Evolutionary conservation across 352 stramenopile species (phyloP).

Genomic region (Pythium oligandrum): DNA sequence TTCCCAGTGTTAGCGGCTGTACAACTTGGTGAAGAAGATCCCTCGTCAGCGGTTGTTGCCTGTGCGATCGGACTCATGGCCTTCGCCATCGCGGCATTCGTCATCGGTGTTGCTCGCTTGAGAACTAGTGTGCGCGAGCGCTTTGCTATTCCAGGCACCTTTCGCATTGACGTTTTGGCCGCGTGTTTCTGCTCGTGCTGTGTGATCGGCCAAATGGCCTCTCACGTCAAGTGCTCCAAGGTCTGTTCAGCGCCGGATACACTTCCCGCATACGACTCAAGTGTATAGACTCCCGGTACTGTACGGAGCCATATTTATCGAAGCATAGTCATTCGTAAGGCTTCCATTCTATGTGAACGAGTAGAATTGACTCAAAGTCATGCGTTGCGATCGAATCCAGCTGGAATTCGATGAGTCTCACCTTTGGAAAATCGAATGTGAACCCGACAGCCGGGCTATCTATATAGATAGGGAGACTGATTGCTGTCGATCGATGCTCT

Average conservation of each 20-base stretch:
- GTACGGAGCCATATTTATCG: no score
- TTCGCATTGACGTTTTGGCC: neutral
- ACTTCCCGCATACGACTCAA: neutral
- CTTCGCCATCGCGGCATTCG: neutral
- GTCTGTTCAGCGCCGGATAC: neutral
- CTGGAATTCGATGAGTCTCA: no score
- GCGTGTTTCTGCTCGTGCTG: neutral
- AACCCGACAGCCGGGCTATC: no score
- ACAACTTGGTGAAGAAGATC: neutral
- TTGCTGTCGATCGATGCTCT: no score
- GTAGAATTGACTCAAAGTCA: no score
- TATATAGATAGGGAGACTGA: no score
- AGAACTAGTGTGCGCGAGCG: neutral
- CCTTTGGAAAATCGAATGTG: no score
- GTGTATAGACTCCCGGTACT: no score
- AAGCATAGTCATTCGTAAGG: no score
- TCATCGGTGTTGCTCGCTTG: neutral
- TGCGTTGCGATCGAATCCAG: no score
- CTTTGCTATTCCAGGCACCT: neutral
- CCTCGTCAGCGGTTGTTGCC: neutral
- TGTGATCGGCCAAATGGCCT: neutral
- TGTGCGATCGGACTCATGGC: neutral
- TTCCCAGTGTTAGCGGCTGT: neutral
- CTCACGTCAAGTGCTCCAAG: neutral
- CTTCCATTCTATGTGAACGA: no score